Conservation (phyloP, 305 asterid genomes). For the Nicotiana rustica region DNA sequence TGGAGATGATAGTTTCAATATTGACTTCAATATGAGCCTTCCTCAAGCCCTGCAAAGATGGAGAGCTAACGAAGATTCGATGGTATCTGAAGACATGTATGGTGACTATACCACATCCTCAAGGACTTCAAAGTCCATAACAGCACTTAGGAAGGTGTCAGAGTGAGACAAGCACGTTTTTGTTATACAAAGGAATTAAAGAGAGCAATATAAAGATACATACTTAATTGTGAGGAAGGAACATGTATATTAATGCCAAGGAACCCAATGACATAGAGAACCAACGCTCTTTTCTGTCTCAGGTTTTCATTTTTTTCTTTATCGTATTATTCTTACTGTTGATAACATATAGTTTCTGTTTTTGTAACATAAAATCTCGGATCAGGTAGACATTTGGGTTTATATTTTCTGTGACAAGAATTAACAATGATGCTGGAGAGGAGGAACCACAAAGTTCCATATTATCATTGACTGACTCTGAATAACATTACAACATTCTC, state of each 20-base stretch:
- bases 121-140: constrained; percentile 25
- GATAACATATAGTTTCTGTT: neutral
- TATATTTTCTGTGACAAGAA: neutral
- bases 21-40: constrained; percentile 60
- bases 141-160: neutral
- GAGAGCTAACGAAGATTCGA: constrained; percentile 58
- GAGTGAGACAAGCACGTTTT: neutral
- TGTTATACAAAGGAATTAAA: neutral
- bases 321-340: neutral
- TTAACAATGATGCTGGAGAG: neutral
- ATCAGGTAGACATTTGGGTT: constrained; percentile 14
- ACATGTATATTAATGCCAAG: constrained; percentile 18
- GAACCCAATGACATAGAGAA: constrained; percentile 20
- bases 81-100: constrained; percentile 21
- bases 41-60: constrained; percentile 71
- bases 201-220: constrained; percentile 14
- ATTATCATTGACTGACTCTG: neutral
- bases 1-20: constrained; percentile 47
- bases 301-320: neutral
- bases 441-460: neutral
- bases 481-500: neutral
- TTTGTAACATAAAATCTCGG: neutral
- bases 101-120: neutral
- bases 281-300: neutral
- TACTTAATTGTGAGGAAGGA: constrained; percentile 4